Evolutionary conservation across 495 filamentous ascomycete genomes (phyloP).

Genomic region (Pyronema domesticum): DNA sequence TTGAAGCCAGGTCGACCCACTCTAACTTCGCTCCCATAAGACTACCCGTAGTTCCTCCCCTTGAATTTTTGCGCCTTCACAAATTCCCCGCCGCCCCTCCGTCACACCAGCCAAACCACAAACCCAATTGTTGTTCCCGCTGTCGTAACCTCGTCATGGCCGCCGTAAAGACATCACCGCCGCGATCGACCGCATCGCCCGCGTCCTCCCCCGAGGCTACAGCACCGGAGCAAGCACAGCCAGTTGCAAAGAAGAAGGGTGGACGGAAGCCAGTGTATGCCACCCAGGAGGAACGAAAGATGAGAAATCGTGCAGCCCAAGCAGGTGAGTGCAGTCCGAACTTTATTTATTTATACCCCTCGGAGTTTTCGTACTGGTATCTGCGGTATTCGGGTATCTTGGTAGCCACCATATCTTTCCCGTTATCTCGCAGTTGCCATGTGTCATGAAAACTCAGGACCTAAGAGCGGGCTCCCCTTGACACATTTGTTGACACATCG

Average conservation of each 20-base stretch:
- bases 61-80: background rate
- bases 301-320: slow-evolving; percentile 92
- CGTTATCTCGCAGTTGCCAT: slow-evolving; percentile 21
- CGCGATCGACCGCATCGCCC: slow-evolving; percentile 21
- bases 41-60: background rate
- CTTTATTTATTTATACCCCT: slow-evolving; percentile 11
- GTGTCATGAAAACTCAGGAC: slow-evolving; percentile 22
- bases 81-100: background rate
- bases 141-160: slow-evolving; percentile 7
- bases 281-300: slow-evolving; percentile 94
- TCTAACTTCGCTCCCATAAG: slow-evolving; percentile 1
- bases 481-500: slow-evolving; percentile 24
- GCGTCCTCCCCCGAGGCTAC: slow-evolving; percentile 20
- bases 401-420: slow-evolving; percentile 2
- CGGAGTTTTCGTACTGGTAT: background rate
- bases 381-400: slow-evolving; percentile 5
- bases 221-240: slow-evolving; percentile 17
- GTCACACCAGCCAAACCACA: background rate
- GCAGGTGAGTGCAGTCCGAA: slow-evolving; percentile 34
- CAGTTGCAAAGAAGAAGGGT: slow-evolving; percentile 73
- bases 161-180: slow-evolving; percentile 24
- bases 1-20: background rate
- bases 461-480: slow-evolving; percentile 9
- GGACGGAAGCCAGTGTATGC: slow-evolving; percentile 97
- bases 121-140: background rate